Conservation (phyloP, 1,284 basidiomycete genomes). For the Fistulinella cinereoalba region DNA sequence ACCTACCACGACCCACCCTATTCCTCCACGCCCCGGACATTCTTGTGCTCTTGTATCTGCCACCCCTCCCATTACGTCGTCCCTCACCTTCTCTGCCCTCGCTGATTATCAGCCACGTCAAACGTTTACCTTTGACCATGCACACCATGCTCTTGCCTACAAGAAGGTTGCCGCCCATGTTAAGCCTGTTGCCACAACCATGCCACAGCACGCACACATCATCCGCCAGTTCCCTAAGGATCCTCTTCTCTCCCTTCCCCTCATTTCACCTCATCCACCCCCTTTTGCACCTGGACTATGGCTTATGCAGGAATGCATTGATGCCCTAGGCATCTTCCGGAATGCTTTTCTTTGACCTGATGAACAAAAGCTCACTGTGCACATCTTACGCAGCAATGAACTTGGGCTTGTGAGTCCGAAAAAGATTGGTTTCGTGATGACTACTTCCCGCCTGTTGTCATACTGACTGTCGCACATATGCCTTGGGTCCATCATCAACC, state of each 20-base stretch:
- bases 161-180: slow-evolving; percentile 1
- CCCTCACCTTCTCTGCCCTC: neutral
- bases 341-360: slow-evolving; percentile 24
- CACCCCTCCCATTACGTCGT: neutral
- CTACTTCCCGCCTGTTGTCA: slow-evolving; percentile 13
- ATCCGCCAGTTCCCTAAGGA: slow-evolving; percentile 6
- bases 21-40: too few species aligned
- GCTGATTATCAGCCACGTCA: neutral
- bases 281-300: neutral
- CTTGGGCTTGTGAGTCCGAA: slow-evolving; percentile 22
- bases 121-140: neutral
- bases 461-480: slow-evolving; percentile 21
- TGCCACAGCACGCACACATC: slow-evolving; percentile 17
- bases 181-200: slow-evolving; percentile 14
- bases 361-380: slow-evolving; percentile 21
- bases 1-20: too few species aligned
- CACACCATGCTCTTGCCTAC: neutral
- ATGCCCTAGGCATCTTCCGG: neutral
- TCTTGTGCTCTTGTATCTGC: too few species aligned
- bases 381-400: slow-evolving; percentile 12
- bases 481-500: slow-evolving; percentile 21
- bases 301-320: neutral
- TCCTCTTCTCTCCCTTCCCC: neutral
- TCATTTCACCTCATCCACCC: neutral
- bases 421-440: slow-evolving; percentile 19